Conservation (phyloP, 2,329 filamentous ascomycete species). For the Trichoderma hamatum region DNA sequence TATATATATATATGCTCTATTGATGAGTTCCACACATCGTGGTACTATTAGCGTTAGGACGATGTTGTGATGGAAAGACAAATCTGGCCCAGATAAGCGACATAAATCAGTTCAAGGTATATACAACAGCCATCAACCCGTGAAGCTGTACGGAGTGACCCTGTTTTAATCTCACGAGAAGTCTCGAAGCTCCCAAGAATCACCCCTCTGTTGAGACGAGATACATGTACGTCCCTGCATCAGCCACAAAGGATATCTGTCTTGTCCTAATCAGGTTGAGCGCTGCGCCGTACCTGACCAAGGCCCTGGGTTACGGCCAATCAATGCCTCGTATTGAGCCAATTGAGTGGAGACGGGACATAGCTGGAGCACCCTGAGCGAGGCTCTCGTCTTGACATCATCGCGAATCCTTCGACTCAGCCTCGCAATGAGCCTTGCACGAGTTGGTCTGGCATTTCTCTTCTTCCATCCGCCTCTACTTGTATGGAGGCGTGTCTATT, state of each 20-base stretch:
- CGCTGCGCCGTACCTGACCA: slow-evolving; percentile 16
- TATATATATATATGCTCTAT: too few species aligned
- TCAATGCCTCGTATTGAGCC: background rate
- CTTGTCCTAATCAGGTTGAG: slow-evolving; percentile 10
- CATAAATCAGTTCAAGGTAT: background rate
- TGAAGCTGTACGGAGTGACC: background rate
- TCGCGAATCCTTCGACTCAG: slow-evolving; percentile 6
- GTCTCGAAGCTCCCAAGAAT: too few species aligned
- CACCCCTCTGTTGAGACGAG: too few species aligned
- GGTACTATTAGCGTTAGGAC: background rate
- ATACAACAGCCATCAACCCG: too few species aligned
- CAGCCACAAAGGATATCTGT: background rate
- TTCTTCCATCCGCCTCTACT: background rate
- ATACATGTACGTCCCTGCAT: too few species aligned
- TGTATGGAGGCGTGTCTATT: background rate
- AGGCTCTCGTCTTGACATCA: slow-evolving; percentile 8
- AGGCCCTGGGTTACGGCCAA: background rate
- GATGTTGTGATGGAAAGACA: background rate
- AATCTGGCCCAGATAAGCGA: background rate
- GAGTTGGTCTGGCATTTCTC: background rate
- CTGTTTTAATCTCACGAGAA: background rate
- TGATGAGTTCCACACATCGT: too few species aligned
- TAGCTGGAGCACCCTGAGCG: background rate
- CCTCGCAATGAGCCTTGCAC: background rate
- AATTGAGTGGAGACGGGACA: background rate